Base-by-base conservation (phyloP, 2,329 filamentous ascomycete species). In the Diaporthe caulivora region DNA sequence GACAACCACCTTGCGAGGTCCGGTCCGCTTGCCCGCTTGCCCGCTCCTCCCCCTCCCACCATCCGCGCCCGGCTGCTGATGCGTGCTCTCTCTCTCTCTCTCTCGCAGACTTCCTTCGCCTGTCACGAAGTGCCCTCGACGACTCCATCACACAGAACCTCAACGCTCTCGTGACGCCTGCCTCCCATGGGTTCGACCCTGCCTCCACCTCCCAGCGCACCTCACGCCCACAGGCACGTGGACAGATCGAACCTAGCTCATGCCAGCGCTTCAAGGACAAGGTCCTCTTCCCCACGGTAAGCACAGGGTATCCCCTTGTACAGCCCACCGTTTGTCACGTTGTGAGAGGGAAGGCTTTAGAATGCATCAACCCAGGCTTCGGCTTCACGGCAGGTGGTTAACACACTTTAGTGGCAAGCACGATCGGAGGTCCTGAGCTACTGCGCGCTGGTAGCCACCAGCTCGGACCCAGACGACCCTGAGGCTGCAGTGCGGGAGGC, bases 61-160 rank as follows among this genome's bases (percentile, higher is more conserved):
- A 34, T n/a, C 2, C 40, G 42, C 44, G 44, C 18, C 2, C 26
- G 44, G 42, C 24, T 71, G 29, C 17, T 68, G 18, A 70, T 60
- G 17, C 65, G 58, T 60, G 73, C 53, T 31, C 71, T 78, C 68
- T 75, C 74, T 65, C 57, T 73, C 53, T 31, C 71, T 78, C 68
- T 75, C 74, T 65, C 57, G 71, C 80, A 98, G 97, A 98, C 82
- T 99, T 99, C 82, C 89, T 99, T 29, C 93, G 95, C 51, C 83
- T 97, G 77, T 98, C 96, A 13, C 92, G 97, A 76, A 88, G 91
- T 69, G 91, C 93, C 62, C 92, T 98, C 79, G 97, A 99, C 84
- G 97, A 99, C 83, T 95, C 94, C 57, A 98, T 99, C 80, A 91
- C 92, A 0, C 95, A 98, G 80, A 96, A 97, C 79, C 90, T 99